Conservation (phyloP, 179 eudicot genomes). For the Nepenthes alata region DNA sequence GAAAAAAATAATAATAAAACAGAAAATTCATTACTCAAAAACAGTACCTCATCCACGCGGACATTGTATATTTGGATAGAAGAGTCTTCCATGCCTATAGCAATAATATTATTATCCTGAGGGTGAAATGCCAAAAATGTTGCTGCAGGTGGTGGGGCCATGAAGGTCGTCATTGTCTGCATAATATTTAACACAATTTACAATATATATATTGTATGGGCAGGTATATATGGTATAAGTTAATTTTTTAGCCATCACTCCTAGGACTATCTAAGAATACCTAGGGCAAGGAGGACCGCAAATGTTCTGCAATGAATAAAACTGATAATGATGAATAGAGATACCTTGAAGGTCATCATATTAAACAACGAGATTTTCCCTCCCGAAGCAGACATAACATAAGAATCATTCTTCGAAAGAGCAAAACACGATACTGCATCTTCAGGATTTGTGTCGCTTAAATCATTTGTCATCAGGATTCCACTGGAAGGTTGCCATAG, state of each 20-base stretch:
- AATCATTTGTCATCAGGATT: conserved; percentile 73
- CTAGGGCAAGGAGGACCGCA: no score
- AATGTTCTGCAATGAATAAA: no score
- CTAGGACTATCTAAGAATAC: no score
- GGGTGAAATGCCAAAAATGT: conserved; percentile 87
- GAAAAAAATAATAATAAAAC: background rate
- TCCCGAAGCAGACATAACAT: conserved; percentile 90
- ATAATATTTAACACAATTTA: conserved; percentile 1
- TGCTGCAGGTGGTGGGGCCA: conserved; percentile 89
- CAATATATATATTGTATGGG: no score
- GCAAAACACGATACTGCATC: conserved; percentile 88
- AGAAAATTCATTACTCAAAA: background rate
- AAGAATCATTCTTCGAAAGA: conserved; percentile 82
- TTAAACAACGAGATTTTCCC: conserved; percentile 82
- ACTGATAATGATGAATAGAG: background rate
- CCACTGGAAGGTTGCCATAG: conserved; percentile 90
- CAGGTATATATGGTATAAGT: no score
- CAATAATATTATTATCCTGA: conserved; percentile 77
- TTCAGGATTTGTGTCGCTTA: conserved; percentile 57
- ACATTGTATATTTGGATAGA: conserved; percentile 81
- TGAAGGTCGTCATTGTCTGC: conserved; percentile 89
- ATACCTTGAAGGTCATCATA: conserved; percentile 86
- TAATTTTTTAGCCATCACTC: no score
- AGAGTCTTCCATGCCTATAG: conserved; percentile 92
- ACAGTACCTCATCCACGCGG: conserved; percentile 69